Conservation (phyloP, 1,139 yeast genomes). For the Suhomyces terraborum region DNA sequence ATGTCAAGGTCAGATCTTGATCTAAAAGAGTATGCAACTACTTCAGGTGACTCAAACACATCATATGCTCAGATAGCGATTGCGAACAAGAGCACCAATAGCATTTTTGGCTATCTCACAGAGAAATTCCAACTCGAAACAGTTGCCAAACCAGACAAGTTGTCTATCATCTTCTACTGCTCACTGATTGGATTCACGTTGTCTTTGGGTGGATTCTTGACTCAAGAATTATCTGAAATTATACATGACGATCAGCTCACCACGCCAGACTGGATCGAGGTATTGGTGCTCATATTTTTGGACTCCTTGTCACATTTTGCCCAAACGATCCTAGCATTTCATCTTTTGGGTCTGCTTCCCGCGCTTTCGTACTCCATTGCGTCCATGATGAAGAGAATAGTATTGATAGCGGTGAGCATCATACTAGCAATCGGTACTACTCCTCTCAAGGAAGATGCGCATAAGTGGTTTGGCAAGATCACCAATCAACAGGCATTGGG, state of each 20-base stretch:
- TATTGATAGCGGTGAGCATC: conserved; percentile 39
- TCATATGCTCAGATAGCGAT: conserved; percentile 20
- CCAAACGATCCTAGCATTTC: conserved; percentile 41
- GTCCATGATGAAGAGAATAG: conserved; percentile 46
- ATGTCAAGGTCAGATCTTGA: conserved; percentile 38
- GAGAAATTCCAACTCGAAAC: conserved; percentile 21
- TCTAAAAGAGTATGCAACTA: conserved; percentile 24
- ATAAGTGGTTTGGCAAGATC: conserved; percentile 32
- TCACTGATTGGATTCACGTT: conserved; percentile 38
- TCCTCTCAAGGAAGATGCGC: conserved; percentile 12
- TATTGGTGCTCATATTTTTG: conserved; percentile 29
- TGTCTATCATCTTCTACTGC: conserved; percentile 42
- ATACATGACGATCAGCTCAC: conserved; percentile 5
- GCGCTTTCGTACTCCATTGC: conserved; percentile 46
- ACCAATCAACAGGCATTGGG: conserved; percentile 35
- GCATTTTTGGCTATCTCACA: conserved; percentile 27
- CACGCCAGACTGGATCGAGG: conserved; percentile 12
- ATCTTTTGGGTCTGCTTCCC: conserved; percentile 42
- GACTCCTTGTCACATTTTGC: conserved; percentile 40
- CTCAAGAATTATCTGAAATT: conserved; percentile 32
- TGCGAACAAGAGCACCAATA: conserved; percentile 22
- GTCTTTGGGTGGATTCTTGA: conserved; percentile 34
- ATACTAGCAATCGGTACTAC: conserved; percentile 27
- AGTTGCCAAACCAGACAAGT: conserved; percentile 38
- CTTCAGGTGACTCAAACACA: conserved; percentile 2